A percentile compares a stretch with the other conserved stretches of the same genome.
Conservation (phyloP, 2,329 filamentous ascomycete species). For the Juglanconis juglandina region DNA sequence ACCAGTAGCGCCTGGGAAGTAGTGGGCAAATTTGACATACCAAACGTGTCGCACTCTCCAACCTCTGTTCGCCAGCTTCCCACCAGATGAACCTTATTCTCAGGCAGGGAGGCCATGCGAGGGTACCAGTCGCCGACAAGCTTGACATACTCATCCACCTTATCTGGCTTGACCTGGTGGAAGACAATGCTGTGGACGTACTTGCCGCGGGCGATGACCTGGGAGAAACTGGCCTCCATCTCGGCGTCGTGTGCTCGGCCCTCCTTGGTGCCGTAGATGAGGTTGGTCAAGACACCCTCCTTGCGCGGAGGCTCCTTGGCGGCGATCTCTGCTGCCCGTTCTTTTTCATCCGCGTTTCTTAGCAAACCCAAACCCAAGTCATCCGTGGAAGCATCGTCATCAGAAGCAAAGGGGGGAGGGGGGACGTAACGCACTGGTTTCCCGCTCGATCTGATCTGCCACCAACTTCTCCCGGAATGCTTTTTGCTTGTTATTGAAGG, state of each 20-base stretch:
- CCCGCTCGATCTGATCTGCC: conserved; percentile 73
- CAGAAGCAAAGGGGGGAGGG: conserved; percentile 38
- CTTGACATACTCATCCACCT: conserved; percentile 89
- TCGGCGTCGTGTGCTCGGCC: conserved; percentile 91
- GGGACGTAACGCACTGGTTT: conserved; percentile 68
- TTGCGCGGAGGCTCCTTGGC: conserved; percentile 61
- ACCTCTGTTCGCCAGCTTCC: conserved; percentile 98
- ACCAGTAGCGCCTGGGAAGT: neutral
- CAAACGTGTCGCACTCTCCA: conserved; percentile 93
- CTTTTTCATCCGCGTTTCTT: conserved; percentile 39
- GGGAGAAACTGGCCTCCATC: conserved; percentile 91
- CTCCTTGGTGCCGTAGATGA: conserved; percentile 97
- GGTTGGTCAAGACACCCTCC: conserved; percentile 70
- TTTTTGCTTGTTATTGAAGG: conserved; percentile 81
- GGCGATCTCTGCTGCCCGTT: conserved; percentile 56
- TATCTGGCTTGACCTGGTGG: conserved; percentile 92
- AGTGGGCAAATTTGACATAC: conserved; percentile 47
- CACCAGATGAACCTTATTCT: conserved; percentile 93
- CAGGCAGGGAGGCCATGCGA: conserved; percentile 73
- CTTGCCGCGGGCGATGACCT: conserved; percentile 91
- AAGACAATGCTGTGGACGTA: conserved; percentile 98
- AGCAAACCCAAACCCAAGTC: conserved; percentile 59
- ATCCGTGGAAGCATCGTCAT: conserved; percentile 30
- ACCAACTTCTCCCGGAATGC: conserved; percentile 80
- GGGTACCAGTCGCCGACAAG: conserved; percentile 92